Evolutionary conservation across 768 basidiomycete species (phyloP).

Genomic region (Panaeolus cyanescens): DNA sequence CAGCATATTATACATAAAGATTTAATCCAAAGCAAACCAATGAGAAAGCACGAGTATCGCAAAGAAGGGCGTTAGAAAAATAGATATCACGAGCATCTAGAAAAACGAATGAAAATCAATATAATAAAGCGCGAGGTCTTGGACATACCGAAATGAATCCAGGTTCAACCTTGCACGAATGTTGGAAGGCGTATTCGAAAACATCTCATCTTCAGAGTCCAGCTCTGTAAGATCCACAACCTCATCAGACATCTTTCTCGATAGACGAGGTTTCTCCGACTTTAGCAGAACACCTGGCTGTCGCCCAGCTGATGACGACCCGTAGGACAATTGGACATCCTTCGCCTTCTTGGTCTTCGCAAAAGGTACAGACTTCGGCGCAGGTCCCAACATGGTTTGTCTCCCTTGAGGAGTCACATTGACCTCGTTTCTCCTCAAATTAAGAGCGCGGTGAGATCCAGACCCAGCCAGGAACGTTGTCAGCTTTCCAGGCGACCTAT

Average conservation of each 20-base stretch:
- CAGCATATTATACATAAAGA: neutral
- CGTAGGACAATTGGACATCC: neutral
- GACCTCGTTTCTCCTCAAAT: slow-evolving; percentile 42
- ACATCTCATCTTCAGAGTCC: neutral
- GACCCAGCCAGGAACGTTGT: slow-evolving; percentile 30
- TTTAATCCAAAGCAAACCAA: neutral
- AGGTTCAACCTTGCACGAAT: neutral
- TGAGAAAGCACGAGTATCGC: neutral
- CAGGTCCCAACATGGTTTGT: slow-evolving; percentile 21
- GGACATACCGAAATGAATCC: neutral
- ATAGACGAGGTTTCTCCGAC: neutral
- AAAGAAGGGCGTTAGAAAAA: neutral
- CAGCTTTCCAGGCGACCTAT: slow-evolving; percentile 27
- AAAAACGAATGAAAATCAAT: neutral
- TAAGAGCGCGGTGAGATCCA: slow-evolving; percentile 10
- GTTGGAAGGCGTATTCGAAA: neutral
- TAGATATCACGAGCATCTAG: neutral
- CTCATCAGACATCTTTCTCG: neutral
- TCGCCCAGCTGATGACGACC: neutral
- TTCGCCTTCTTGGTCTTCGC: neutral
- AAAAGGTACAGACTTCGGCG: slow-evolving; percentile 20
- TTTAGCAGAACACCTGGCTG: neutral
- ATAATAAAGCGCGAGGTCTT: neutral
- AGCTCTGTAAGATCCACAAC: neutral
- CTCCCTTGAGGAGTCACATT: slow-evolving; percentile 46